These are phyloP conservation scores for Panellus pusillus DNA, from an alignment of 768 basidiomycete genomes.

Conservation along the genomic window DNA sequence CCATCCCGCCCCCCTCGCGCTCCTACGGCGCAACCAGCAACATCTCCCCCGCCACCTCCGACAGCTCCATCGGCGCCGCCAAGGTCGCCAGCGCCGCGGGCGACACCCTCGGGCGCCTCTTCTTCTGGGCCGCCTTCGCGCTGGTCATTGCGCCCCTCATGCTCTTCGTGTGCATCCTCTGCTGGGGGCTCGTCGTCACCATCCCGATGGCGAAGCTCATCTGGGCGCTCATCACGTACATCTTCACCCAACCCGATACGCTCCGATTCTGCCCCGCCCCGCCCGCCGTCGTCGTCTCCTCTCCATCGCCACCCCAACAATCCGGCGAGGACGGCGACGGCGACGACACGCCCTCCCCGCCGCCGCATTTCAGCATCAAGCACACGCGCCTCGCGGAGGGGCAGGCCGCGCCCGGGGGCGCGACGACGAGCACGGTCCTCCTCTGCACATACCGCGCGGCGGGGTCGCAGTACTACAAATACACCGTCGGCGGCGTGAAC, in stretches of 20 bases:
- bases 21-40: slow-evolving; percentile 66
- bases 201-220: slow-evolving; percentile 98
- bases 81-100: slow-evolving; percentile 34
- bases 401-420: slow-evolving; percentile 83
- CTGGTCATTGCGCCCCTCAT: slow-evolving; percentile 85
- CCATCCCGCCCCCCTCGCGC: slow-evolving; percentile 45
- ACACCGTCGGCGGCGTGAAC: slow-evolving; percentile 97
- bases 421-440: slow-evolving; percentile 83
- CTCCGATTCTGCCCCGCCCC: slow-evolving; percentile 95
- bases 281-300: slow-evolving; percentile 58
- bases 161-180: slow-evolving; percentile 82
- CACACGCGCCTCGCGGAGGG: slow-evolving; percentile 79
- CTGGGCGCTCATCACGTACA: slow-evolving; percentile 88
- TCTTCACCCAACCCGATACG: slow-evolving; percentile 74
- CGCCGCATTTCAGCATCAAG: slow-evolving; percentile 62
- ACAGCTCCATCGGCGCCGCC: slow-evolving; percentile 30
- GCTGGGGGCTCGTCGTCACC: slow-evolving; percentile 94
- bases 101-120: slow-evolving; percentile 66
- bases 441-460: slow-evolving; percentile 93
- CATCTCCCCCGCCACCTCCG: slow-evolving; percentile 32
- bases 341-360: slow-evolving; percentile 24
- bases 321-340: slow-evolving; percentile 20
- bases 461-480: slow-evolving; percentile 95
- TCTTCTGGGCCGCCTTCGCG: slow-evolving; percentile 80
- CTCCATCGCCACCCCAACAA: slow-evolving; percentile 29